These are phyloP conservation scores for Danielia oregonensis DNA, from an alignment of 805 yeast species.

Conservation along the genomic window DNA sequence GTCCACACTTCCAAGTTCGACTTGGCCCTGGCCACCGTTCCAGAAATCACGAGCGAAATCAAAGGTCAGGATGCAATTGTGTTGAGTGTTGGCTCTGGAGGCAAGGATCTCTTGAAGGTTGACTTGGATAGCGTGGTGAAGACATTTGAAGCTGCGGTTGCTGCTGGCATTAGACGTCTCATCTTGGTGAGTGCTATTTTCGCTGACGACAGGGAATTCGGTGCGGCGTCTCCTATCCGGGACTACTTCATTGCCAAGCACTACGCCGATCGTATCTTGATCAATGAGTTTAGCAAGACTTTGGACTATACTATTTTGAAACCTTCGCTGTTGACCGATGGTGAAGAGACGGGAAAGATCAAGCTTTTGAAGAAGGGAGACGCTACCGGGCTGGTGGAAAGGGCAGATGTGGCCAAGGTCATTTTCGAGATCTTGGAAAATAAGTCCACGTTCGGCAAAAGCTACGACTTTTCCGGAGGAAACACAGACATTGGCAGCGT, in stretches of 20 bases:
- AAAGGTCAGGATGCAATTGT: constrained; percentile 54
- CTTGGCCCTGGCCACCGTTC: constrained; percentile 32
- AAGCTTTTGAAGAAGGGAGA: constrained; percentile 22
- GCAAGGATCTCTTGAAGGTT: constrained; percentile 49
- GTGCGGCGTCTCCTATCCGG: constrained; percentile 28
- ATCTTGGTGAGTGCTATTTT: constrained; percentile 54
- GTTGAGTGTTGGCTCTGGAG: constrained; percentile 62
- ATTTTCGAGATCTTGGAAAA: constrained; percentile 36
- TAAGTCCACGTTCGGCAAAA: constrained; percentile 36
- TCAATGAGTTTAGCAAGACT: constrained; percentile 31
- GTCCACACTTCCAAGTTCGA: constrained; percentile 34
- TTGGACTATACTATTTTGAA: constrained; percentile 55
- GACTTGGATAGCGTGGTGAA: constrained; percentile 62
- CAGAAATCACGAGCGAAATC: constrained; percentile 33
- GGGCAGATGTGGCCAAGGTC: constrained; percentile 56
- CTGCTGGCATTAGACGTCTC: constrained; percentile 41
- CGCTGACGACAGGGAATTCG: constrained; percentile 46
- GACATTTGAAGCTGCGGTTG: constrained; percentile 50
- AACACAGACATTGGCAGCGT: constrained; percentile 22
- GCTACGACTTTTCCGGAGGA: constrained; percentile 45
- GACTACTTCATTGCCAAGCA: constrained; percentile 59
- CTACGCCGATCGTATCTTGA: constrained; percentile 50
- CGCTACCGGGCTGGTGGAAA: constrained; percentile 27
- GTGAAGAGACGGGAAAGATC: constrained; percentile 42
- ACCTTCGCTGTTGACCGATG: constrained; percentile 47